Percentiles rank a stretch among this genome's conserved stretches.
Conservation (phyloP, 768 basidiomycete species). For the Leccinum rimulosum region DNA sequence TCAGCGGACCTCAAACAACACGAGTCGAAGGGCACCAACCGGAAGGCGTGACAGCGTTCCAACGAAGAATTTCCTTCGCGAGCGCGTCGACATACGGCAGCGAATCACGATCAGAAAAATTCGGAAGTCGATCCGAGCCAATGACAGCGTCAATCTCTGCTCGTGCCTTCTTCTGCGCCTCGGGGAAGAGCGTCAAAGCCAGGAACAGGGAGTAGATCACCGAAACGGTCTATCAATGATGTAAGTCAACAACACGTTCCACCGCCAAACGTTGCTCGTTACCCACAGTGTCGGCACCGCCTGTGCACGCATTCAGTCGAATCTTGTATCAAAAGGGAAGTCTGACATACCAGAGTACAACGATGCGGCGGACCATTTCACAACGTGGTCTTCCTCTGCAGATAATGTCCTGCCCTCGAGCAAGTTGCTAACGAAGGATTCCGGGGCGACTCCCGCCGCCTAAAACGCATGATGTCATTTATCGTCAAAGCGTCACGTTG, state of each 20-base stretch:
- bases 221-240: conserved; percentile 53
- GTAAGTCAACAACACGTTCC: conserved; percentile 2
- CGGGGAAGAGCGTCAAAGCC: conserved; percentile 57
- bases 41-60: conserved; percentile 39
- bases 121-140: conserved; percentile 59
- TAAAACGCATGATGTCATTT: conserved; percentile 23
- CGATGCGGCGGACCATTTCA: conserved; percentile 60
- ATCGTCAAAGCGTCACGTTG: too few relatives aligned
- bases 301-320: conserved; percentile 23
- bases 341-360: conserved; percentile 26
- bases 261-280: not conserved
- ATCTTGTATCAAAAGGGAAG: conserved; percentile 4
- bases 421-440: conserved; percentile 57
- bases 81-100: conserved; percentile 64
- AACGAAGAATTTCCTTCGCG: conserved; percentile 53
- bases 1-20: conserved; percentile 27
- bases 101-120: conserved; percentile 52
- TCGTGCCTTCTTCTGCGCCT: conserved; percentile 57
- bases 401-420: conserved; percentile 50
- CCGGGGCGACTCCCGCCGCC: conserved; percentile 48
- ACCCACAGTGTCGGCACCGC: conserved; percentile 46
- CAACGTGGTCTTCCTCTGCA: conserved; percentile 51
- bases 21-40: conserved; percentile 34
- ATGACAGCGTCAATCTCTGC: conserved; percentile 59
- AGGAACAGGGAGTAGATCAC: conserved; percentile 60